Conservation (phyloP, 106 monocot genomes). For the Allium sativum region DNA sequence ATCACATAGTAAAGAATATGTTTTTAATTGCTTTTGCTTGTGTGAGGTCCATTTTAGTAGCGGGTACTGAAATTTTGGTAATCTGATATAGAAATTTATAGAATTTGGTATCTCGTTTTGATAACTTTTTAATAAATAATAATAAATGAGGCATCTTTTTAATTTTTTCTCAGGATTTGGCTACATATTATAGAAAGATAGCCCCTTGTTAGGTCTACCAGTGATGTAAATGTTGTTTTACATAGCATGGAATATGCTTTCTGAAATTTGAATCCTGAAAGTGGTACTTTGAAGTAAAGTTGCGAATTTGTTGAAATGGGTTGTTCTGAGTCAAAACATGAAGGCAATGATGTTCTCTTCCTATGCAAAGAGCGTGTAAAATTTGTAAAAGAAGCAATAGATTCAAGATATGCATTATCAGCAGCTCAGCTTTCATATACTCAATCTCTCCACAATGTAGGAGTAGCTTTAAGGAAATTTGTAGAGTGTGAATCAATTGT, state of each 20-base stretch:
- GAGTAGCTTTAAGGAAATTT: conserved; percentile 47
- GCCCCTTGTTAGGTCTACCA: not conserved
- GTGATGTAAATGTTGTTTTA: not conserved
- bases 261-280: not conserved
- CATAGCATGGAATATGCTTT: not conserved
- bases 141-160: not conserved
- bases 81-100: conserved; percentile 1
- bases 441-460: conserved; percentile 61
- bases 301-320: conserved; percentile 35
- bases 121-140: not conserved
- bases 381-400: conserved; percentile 56
- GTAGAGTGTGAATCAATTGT: conserved; percentile 42
- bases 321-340: conserved; percentile 40
- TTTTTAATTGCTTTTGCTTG: conserved; percentile 1
- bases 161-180: not conserved
- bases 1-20: not conserved
- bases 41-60: not conserved
- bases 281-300: not conserved
- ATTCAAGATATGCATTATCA: conserved; percentile 67
- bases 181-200: not conserved
- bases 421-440: conserved; percentile 73
- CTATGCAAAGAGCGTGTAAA: conserved; percentile 63
- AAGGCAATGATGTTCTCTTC: conserved; percentile 30
- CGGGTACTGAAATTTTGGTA: not conserved
- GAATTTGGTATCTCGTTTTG: conserved; percentile 6